Percentiles rank a stretch among this genome's conserved stretches.
These are phyloP conservation scores for Fragilariopsis cylindrus DNA, from an alignment of 108 stramenopile genomes.

Conservation along the genomic window DNA sequence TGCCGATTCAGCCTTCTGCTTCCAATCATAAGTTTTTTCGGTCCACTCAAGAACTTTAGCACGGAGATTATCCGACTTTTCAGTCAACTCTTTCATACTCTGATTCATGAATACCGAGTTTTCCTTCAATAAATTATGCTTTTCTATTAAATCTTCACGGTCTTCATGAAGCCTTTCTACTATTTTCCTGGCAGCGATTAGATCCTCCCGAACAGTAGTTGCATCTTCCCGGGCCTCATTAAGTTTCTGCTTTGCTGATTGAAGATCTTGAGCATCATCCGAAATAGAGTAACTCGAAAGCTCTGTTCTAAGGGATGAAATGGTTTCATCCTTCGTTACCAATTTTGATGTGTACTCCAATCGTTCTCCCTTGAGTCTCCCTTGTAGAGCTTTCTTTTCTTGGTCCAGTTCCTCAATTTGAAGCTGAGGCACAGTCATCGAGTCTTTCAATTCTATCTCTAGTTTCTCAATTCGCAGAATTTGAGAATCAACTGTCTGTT, in stretches of 20 bases:
- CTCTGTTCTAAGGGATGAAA: conserved; percentile 21
- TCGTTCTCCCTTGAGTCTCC: conserved; percentile 31
- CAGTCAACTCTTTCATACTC: conserved; percentile 20
- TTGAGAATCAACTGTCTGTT: conserved; percentile 12
- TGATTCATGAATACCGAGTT: conserved; percentile 15
- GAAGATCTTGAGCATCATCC: conserved; percentile 29
- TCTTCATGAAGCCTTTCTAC: conserved; percentile 20
- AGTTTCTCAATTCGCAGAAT: conserved; percentile 24
- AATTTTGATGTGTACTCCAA: conserved; percentile 29
- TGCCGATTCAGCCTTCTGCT: conserved; percentile 35
- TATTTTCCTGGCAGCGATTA: conserved; percentile 12
- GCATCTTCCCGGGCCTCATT: conserved; percentile 20
- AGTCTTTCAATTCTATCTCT: conserved; percentile 41
- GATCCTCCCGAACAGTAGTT: conserved; percentile 16
- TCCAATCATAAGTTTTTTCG: conserved; percentile 44
- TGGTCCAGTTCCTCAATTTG: conserved; percentile 37
- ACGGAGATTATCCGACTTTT: conserved; percentile 18
- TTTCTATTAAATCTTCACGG: conserved; percentile 27
- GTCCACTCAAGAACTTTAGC: conserved; percentile 30
- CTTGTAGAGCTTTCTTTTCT: conserved; percentile 30
- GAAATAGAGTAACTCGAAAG: conserved; percentile 20
- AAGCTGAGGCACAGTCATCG: conserved; percentile 24
- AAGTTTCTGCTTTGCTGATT: conserved; percentile 19
- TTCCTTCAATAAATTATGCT: conserved; percentile 17
- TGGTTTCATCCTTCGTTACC: conserved; percentile 24